Evolutionary conservation across 2,329 filamentous ascomycete species (phyloP).

Genomic region (Trichophyton mentagrophytes): DNA sequence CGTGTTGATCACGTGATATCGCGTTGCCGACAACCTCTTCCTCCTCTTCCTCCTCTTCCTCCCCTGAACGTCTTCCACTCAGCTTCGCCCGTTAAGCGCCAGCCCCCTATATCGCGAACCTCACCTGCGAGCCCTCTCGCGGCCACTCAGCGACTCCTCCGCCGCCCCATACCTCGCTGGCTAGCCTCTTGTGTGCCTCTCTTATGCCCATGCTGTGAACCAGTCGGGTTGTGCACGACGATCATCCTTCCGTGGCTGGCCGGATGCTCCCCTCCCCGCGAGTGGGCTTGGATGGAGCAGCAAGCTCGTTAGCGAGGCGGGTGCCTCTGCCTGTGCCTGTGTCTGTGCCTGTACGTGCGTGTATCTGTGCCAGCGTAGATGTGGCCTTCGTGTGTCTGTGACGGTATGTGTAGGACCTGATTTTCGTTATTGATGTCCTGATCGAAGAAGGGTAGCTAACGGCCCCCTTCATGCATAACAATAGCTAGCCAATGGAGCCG

Average conservation of each 20-base stretch:
- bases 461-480: not conserved
- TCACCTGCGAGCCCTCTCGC: not conserved
- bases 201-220: not conserved
- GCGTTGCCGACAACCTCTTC: too few relatives aligned
- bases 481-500: not conserved
- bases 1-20: not conserved
- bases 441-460: not conserved
- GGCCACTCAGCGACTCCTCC: not conserved
- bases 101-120: not conserved
- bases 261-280: not conserved
- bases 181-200: not conserved
- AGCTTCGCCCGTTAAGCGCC: slow-evolving; percentile 3
- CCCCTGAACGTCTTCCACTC: not conserved
- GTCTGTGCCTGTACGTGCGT: too few relatives aligned
- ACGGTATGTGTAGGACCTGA: not conserved
- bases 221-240: not conserved
- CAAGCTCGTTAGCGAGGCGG: too few relatives aligned
- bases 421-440: not conserved
- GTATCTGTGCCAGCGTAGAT: too few relatives aligned
- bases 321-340: too few relatives aligned
- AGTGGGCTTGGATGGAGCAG: not conserved
- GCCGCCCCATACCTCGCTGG: not conserved
- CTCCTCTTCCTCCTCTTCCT: too few relatives aligned
- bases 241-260: not conserved
- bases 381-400: not conserved